Base-by-base conservation (phyloP, 768 basidiomycete genomes). In the Collybiopsis luxurians region DNA sequence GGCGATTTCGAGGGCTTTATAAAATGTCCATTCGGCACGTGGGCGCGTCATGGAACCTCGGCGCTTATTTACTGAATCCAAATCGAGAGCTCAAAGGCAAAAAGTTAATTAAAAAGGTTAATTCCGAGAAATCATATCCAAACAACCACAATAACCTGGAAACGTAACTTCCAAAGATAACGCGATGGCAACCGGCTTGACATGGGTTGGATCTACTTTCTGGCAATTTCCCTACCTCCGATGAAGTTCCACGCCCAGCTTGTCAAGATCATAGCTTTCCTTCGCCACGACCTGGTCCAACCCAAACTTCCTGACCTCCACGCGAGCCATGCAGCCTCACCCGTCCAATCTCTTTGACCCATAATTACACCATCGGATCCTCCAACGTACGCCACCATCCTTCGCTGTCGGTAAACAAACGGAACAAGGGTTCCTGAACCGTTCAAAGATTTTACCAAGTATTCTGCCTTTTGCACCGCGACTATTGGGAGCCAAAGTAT, bases 391-490 rank as follows among this genome's bases (percentile, higher is more conserved):
- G 45, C 45, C 15, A 46, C 45, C 45, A 46, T 46, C 45, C 45
- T 46, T 9, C 45, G 45, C 26, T 46, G 45, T 46, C 30, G 26
- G n/a, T 36, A 51, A 11, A 38, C 26, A 19, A 51, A 51, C 10
- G 38, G 50, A 21, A 4, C 11, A 13, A 31, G 12, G 28, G 31
- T 15, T 36, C 19, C 7, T 6, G 31, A 19, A 17, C 13, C 12
- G 30, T 51, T 51, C 5, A 51, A 19, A 28, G 31, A 13, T 9
- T 51, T 34, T 13, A 51, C 38, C 4, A 51, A 31, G 13, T 51
- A 51, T 51, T 51, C 50, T 36, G 50, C 50, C 36, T 51, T 51
- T 17, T 51, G 50, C 13, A 36, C 38, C 11, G 50, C 50, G 12
- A 51, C 50, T 51, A 31, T 15, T 4, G 10, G n/a, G 10, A 28